Evolutionary conservation across 1,284 basidiomycete species (phyloP).

Genomic region (Moesziomyces parantarcticus): DNA sequence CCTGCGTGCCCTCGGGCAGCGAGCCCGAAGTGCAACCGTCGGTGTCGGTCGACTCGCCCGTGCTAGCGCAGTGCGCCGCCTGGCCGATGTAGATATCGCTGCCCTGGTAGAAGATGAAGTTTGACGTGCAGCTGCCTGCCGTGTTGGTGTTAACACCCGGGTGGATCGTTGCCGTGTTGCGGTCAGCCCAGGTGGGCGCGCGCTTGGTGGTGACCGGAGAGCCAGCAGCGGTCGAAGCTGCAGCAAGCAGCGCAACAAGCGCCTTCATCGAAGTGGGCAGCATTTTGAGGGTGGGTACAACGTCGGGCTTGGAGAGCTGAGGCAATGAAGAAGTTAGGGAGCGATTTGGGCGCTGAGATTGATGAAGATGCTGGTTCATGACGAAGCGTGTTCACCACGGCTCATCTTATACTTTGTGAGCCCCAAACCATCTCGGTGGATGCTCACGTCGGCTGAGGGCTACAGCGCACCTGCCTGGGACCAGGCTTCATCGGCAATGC

Average conservation of each 20-base stretch:
- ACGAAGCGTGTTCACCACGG: too few relatives aligned
- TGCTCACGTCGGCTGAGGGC: too few relatives aligned
- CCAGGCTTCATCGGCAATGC: too few relatives aligned
- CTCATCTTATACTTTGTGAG: too few relatives aligned
- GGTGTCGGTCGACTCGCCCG: constrained; percentile 39
- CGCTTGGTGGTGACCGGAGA: constrained; percentile 24
- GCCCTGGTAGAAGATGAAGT: constrained; percentile 52
- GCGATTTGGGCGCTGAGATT: too few relatives aligned
- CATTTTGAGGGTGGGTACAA: constrained; percentile 8
- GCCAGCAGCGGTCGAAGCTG: constrained; percentile 17
- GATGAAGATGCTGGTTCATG: too few relatives aligned
- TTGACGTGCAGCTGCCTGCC: constrained; percentile 48
- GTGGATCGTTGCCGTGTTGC: constrained; percentile 40
- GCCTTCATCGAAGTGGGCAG: constrained; percentile 21
- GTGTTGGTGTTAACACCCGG: constrained; percentile 58
- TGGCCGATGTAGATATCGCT: constrained; percentile 50
- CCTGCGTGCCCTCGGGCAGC: constrained; percentile 47
- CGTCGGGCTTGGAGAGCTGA: too few relatives aligned
- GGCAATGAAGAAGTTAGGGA: too few relatives aligned
- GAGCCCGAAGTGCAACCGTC: constrained; percentile 45
- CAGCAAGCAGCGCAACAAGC: constrained; percentile 15
- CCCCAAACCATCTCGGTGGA: too few relatives aligned
- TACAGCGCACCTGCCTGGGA: too few relatives aligned
- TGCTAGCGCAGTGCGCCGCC: constrained; percentile 50
- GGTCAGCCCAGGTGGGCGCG: constrained; percentile 41